phyloP scores from a whole-genome alignment of 306 rosid species.

The Malus sylvestris region DNA sequence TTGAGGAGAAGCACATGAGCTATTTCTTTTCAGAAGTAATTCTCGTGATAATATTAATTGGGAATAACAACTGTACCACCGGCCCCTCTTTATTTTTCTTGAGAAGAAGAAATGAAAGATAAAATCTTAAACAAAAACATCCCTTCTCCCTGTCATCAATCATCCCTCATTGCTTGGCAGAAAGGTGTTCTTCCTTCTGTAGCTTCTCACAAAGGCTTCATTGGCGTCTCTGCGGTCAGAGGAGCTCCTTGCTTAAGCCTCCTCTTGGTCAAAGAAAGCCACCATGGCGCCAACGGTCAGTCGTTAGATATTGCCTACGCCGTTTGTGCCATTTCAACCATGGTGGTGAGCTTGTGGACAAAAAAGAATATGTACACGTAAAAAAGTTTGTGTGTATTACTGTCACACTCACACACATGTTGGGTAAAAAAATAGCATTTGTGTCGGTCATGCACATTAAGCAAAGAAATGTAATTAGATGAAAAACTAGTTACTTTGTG shows the following conservation, averaged over 20 bases:
- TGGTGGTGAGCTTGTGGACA: neutral
- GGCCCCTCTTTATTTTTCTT: neutral
- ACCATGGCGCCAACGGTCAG: neutral
- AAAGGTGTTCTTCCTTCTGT: neutral
- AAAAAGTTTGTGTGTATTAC: neutral
- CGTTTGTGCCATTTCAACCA: neutral
- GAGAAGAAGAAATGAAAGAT: neutral
- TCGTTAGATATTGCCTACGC: neutral
- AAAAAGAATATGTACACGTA: neutral
- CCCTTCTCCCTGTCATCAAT: neutral
- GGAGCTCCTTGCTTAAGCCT: neutral
- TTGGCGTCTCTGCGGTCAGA: neutral
- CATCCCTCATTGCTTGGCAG: neutral
- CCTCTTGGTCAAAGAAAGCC: neutral
- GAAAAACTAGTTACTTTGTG: neutral
- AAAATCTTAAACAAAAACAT: neutral
- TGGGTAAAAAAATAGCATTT: neutral
- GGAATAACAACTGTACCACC: neutral
- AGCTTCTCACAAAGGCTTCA: neutral
- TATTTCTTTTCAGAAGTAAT: no score
- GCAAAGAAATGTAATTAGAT: neutral
- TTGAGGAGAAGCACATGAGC: neutral
- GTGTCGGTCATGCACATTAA: neutral
- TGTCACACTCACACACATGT: neutral
- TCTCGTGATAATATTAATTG: neutral